phyloP scores from a whole-genome alignment of 2,329 filamentous ascomycete species.

The Apiospora rasikravindrae region DNA sequence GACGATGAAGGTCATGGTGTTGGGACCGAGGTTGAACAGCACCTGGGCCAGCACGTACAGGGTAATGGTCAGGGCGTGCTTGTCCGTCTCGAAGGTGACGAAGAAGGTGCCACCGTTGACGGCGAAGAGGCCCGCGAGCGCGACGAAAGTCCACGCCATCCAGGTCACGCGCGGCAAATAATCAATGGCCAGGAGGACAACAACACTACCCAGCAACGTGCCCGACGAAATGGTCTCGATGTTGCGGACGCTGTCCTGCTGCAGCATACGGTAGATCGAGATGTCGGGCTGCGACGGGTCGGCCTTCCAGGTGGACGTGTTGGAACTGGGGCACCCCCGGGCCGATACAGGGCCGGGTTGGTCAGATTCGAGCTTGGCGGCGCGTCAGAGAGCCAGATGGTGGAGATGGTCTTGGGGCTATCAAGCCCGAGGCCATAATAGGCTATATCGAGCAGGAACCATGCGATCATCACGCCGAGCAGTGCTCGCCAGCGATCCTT shows the following conservation, averaged over 20 bases:
- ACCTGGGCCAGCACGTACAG: constrained; percentile 59
- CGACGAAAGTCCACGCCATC: constrained; percentile 34
- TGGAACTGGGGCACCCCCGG: not conserved
- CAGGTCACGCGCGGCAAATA: constrained; percentile 33
- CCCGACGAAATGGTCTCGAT: constrained; percentile 32
- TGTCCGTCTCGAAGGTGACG: constrained; percentile 30
- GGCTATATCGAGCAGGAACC: constrained; percentile 51
- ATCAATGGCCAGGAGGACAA: constrained; percentile 32
- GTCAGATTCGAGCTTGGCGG: not conserved
- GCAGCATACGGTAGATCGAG: constrained; percentile 29
- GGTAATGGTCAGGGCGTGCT: constrained; percentile 45
- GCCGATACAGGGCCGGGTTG: constrained; percentile 4
- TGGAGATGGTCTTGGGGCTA: constrained; percentile 33
- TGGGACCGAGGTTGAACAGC: constrained; percentile 60
- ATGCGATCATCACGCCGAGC: constrained; percentile 45
- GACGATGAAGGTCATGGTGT: constrained; percentile 67
- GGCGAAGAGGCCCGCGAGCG: constrained; percentile 31
- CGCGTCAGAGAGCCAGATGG: constrained; percentile 27
- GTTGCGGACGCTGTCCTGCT: constrained; percentile 29
- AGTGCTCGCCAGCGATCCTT: constrained; percentile 35
- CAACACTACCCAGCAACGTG: constrained; percentile 29
- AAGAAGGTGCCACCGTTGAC: constrained; percentile 34
- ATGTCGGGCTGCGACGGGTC: constrained; percentile 26
- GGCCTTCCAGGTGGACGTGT: constrained; percentile 24
- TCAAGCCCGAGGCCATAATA: constrained; percentile 52